A percentile compares a stretch with the other conserved stretches of the same genome.
Conservation (phyloP, 352 stramenopile genomes). For the Aphanomyces cochlioides region DNA sequence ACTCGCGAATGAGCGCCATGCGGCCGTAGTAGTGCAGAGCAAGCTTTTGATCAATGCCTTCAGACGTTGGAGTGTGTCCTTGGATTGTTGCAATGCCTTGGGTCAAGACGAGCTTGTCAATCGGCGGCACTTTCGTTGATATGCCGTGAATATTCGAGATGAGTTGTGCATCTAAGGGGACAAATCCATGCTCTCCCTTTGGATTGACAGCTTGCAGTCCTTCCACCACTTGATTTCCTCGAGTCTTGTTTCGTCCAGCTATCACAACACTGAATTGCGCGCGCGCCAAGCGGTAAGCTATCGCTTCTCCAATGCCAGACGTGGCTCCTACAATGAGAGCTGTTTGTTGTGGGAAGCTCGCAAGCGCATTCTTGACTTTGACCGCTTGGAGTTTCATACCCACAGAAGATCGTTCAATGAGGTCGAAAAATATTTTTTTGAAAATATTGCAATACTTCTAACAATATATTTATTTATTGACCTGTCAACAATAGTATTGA, state of each 20-base stretch:
- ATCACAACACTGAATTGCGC: constrained; percentile 20
- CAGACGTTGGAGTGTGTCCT: constrained; percentile 42
- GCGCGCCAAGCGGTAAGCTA: constrained; percentile 3
- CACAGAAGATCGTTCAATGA: no score
- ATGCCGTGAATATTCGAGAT: constrained; percentile 7
- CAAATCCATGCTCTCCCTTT: constrained; percentile 1
- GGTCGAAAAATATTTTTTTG: no score
- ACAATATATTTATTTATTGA: no score
- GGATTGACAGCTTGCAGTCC: not conserved
- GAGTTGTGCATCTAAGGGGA: not conserved
- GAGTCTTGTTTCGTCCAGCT: constrained; percentile 3
- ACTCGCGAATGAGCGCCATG: constrained; percentile 34
- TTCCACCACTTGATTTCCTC: not conserved
- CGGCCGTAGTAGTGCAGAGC: constrained; percentile 50
- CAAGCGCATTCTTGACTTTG: not conserved
- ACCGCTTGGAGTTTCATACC: not conserved
- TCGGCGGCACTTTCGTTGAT: not conserved
- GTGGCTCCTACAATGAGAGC: constrained; percentile 20
- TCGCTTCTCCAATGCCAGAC: constrained; percentile 18
- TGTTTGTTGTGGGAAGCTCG: constrained; percentile 3
- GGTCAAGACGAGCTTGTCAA: constrained; percentile 48
- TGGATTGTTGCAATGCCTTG: constrained; percentile 59
- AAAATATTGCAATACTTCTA: no score
- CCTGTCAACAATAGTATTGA: no score
- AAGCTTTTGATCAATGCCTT: constrained; percentile 58